phyloP scores from a whole-genome alignment of 2,329 filamentous ascomycete species.

The Zalaria sp. region DNA sequence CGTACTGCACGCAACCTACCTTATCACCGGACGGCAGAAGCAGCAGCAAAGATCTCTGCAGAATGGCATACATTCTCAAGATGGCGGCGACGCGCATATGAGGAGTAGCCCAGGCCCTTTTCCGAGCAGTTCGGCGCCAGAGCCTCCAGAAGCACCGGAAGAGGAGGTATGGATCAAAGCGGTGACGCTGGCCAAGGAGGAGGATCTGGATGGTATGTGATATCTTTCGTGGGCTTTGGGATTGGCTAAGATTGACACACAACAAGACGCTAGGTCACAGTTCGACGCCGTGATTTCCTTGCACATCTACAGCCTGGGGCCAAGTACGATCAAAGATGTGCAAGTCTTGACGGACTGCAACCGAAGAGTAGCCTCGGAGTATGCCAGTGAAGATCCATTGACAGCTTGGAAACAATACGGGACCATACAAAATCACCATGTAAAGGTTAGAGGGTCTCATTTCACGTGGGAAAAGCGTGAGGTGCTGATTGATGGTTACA shows the following conservation, averaged over 20 bases:
- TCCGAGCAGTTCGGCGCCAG: slow-evolving; percentile 51
- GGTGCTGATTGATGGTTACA: slow-evolving; percentile 10
- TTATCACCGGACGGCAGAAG: slow-evolving; percentile 58
- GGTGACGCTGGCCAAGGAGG: slow-evolving; percentile 57
- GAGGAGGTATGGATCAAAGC: slow-evolving; percentile 22
- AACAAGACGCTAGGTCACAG: slow-evolving; percentile 38
- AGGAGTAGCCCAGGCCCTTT: slow-evolving; percentile 43
- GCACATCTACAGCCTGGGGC: slow-evolving; percentile 75
- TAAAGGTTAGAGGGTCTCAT: slow-evolving; percentile 30
- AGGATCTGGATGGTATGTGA: slow-evolving; percentile 50
- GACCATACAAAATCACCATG: slow-evolving; percentile 58
- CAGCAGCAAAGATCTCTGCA: background rate
- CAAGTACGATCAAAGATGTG: slow-evolving; percentile 51
- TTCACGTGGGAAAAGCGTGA: background rate
- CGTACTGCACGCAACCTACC: slow-evolving; percentile 82
- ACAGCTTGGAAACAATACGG: slow-evolving; percentile 51
- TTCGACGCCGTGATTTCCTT: slow-evolving; percentile 66
- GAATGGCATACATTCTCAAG: slow-evolving; percentile 28
- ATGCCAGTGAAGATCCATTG: slow-evolving; percentile 44
- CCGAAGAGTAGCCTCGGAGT: slow-evolving; percentile 44
- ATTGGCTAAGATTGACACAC: background rate
- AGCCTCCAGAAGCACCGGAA: background rate
- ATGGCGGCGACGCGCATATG: slow-evolving; percentile 55
- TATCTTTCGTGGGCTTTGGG: background rate
- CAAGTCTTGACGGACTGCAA: slow-evolving; percentile 58